Percentiles rank a stretch among this genome's conserved stretches.
These are phyloP conservation scores for Pyrenochaeta sp. DNA, from an alignment of 2,329 filamentous ascomycete genomes.

Conservation along the genomic window DNA sequence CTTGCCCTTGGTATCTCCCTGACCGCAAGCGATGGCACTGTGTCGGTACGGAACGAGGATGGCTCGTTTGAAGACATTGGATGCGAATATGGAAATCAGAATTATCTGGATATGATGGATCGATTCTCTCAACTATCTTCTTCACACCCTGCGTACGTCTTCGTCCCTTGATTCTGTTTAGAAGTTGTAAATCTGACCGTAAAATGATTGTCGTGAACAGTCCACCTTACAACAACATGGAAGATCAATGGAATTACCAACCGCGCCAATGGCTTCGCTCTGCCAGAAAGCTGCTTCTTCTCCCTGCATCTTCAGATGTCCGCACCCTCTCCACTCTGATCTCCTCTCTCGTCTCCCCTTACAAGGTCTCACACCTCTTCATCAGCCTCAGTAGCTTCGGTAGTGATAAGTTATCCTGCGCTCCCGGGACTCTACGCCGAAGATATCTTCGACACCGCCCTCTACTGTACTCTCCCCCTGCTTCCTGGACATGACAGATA, in stretches of 20 bases:
- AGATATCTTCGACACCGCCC: conserved; percentile 6
- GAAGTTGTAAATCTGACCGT: not conserved
- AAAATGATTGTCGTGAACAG: not conserved
- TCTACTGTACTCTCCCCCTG: conserved; percentile 7
- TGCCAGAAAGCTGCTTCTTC: conserved; percentile 1
- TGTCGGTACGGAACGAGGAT: conserved; percentile 11
- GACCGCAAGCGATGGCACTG: conserved; percentile 8
- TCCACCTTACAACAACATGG: conserved; percentile 12
- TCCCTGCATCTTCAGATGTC: conserved; percentile 16
- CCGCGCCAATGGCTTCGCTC: conserved; percentile 10
- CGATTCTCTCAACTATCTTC: conserved; percentile 3
- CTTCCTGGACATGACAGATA: conserved; percentile 7
- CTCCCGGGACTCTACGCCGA: conserved; percentile 11
- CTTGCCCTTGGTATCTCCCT: conserved; percentile 4
- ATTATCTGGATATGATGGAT: conserved; percentile 8
- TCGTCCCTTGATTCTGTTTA: not conserved
- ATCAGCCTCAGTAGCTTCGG: conserved; percentile 1
- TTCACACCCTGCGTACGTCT: conserved; percentile 5
- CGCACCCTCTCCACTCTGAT: conserved; percentile 4
- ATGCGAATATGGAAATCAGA: conserved; percentile 3
- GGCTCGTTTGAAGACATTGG: conserved; percentile 11
- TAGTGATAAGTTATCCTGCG: conserved; percentile 12
- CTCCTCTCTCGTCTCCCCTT: conserved; percentile 3
- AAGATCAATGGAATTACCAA: conserved; percentile 14
- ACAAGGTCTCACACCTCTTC: not conserved